A percentile compares a stretch with the other conserved stretches of the same genome.
These are phyloP conservation scores for Lactarius sp. DNA, from an alignment of 768 basidiomycete species.

Conservation along the genomic window DNA sequence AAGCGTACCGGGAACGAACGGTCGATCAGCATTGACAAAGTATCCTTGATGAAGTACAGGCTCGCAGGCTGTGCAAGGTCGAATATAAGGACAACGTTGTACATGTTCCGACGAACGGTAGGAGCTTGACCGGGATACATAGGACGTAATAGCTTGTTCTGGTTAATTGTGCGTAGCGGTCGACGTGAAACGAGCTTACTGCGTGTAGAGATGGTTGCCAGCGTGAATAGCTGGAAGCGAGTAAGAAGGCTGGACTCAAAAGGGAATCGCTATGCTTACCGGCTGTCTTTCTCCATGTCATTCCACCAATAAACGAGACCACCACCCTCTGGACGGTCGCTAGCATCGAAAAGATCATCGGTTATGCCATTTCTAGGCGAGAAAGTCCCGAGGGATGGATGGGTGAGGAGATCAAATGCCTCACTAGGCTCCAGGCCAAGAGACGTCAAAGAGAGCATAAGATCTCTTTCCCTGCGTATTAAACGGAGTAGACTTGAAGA, in stretches of 20 bases:
- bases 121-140: slow-evolving; percentile 77
- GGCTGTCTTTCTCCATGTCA: slow-evolving; percentile 77
- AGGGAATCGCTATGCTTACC: slow-evolving; percentile 38
- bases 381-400: slow-evolving; percentile 50
- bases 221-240: slow-evolving; percentile 41
- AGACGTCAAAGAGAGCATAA: slow-evolving; percentile 53
- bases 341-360: slow-evolving; percentile 86
- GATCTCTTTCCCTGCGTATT: slow-evolving; percentile 63
- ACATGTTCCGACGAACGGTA: slow-evolving; percentile 68
- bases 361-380: slow-evolving; percentile 46
- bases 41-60: slow-evolving; percentile 56
- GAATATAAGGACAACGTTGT: slow-evolving; percentile 76
- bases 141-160: slow-evolving; percentile 63
- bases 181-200: slow-evolving; percentile 32
- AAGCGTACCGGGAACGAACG: slow-evolving; percentile 75
- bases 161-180: slow-evolving; percentile 20
- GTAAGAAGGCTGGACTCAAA: slow-evolving; percentile 6
- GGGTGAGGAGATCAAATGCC: slow-evolving; percentile 69
- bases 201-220: slow-evolving; percentile 48
- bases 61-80: slow-evolving; percentile 66
- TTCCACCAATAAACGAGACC: slow-evolving; percentile 83
- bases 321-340: slow-evolving; percentile 78
- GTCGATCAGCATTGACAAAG: slow-evolving; percentile 66
- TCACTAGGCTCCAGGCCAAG: slow-evolving; percentile 60
- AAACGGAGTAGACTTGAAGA: slow-evolving; percentile 54